These are phyloP conservation scores for Exserohilum rostratum DNA, from an alignment of 2,329 filamentous ascomycete genomes.

Conservation along the genomic window DNA sequence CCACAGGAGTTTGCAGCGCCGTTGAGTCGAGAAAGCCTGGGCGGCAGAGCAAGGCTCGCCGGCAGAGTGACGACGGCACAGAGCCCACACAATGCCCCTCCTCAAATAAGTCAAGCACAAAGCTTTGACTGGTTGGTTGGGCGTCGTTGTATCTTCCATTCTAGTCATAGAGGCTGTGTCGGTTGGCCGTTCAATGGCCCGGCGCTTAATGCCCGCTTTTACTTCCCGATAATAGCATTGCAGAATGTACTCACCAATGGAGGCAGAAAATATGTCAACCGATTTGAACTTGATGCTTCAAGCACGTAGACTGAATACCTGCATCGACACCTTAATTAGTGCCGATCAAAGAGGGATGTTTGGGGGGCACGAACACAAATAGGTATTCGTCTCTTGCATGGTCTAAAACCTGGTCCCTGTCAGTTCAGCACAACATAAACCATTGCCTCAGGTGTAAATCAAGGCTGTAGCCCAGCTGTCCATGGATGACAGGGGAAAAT, in stretches of 20 bases:
- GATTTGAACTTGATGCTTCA: conserved; percentile 57
- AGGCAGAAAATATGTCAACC: conserved; percentile 56
- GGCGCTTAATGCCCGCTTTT: conserved; percentile 45
- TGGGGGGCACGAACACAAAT: conserved; percentile 66
- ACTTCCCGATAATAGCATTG: conserved; percentile 29
- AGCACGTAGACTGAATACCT: conserved; percentile 63
- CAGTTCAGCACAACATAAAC: conserved; percentile 44
- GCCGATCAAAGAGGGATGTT: conserved; percentile 53
- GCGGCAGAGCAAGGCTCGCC: conserved; percentile 32
- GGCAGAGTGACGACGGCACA: conserved; percentile 14
- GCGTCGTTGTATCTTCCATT: conserved; percentile 11
- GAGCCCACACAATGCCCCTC: conserved; percentile 5
- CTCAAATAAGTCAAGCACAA: background rate
- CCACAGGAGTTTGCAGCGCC: conserved; percentile 10
- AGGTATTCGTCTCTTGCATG: conserved; percentile 76
- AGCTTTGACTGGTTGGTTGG: conserved; percentile 25
- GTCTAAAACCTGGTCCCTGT: conserved; percentile 59
- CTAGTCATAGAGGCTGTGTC: conserved; percentile 40
- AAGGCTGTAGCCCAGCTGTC: background rate
- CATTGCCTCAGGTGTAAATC: background rate
- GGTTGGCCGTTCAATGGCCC: conserved; percentile 27
- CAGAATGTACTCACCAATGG: conserved; percentile 51
- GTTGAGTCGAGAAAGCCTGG: conserved; percentile 29
- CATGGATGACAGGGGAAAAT: background rate
- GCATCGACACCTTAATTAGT: conserved; percentile 59